Evolutionary conservation across 1,284 basidiomycete genomes (phyloP).

Genomic region (Ceratobasidium sp.): DNA sequence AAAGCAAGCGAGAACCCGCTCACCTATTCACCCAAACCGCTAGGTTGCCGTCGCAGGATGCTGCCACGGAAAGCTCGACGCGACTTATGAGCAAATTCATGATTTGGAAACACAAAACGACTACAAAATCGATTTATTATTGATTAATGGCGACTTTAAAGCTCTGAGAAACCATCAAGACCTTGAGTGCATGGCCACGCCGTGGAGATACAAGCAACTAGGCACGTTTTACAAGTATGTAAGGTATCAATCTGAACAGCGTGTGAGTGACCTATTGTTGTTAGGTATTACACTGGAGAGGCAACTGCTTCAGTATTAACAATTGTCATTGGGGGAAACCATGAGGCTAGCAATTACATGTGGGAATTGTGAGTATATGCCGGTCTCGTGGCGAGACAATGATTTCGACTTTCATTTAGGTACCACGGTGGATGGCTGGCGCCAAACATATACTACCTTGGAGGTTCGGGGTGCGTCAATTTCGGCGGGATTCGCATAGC

Average conservation of each 20-base stretch:
- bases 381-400: no score
- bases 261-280: conserved; percentile 11
- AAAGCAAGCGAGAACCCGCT: background rate
- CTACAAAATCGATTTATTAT: conserved; percentile 84
- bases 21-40: background rate
- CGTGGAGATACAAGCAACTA: conserved; percentile 87
- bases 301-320: conserved; percentile 88
- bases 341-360: conserved; percentile 97
- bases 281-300: conserved; percentile 88
- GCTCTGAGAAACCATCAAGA: conserved; percentile 90
- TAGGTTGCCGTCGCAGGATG: conserved; percentile 95
- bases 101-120: conserved; percentile 71
- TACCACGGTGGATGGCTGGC: conserved; percentile 98
- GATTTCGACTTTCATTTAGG: conserved; percentile 58
- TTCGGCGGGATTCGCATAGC: conserved; percentile 90
- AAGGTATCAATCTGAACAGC: background rate
- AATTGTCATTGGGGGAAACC: conserved; percentile 96
- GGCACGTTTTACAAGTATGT: conserved; percentile 87
- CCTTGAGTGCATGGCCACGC: conserved; percentile 91
- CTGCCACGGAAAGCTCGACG: conserved; percentile 90
- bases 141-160: conserved; percentile 97
- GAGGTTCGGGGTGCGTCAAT: conserved; percentile 89
- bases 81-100: conserved; percentile 85
- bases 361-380: conserved; percentile 85
- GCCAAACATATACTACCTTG: conserved; percentile 97